Percentiles rank a stretch among this genome's conserved stretches.
phyloP scores from a whole-genome alignment of 805 yeast species.

The Yamadazyma paraphyllophila region DNA sequence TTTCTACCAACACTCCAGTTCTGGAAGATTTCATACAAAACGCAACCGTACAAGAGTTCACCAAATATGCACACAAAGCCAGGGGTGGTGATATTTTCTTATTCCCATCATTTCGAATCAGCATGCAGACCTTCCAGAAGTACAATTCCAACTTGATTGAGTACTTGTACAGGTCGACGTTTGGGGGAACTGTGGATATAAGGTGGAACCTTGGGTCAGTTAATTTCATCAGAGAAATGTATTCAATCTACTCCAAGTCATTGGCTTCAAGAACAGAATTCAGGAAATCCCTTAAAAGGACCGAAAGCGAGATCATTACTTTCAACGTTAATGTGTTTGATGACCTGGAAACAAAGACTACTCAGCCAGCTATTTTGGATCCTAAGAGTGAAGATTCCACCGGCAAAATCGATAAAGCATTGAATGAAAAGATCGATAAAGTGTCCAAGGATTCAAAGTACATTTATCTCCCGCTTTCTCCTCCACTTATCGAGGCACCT shows the following conservation, averaged over 20 bases:
- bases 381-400: not conserved
- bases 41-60: constrained; percentile 54
- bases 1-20: constrained; percentile 56
- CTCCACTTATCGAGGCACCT: constrained; percentile 86
- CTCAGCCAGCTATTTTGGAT: not conserved
- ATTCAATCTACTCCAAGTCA: constrained; percentile 79
- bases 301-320: constrained; percentile 10
- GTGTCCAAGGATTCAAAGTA: constrained; percentile 43
- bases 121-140: constrained; percentile 73
- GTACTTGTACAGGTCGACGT: constrained; percentile 65
- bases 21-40: constrained; percentile 48
- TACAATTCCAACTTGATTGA: constrained; percentile 54
- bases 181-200: constrained; percentile 88
- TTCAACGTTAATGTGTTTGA: constrained; percentile 16
- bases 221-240: constrained; percentile 88
- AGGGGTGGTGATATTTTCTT: constrained; percentile 77
- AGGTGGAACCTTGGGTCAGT: constrained; percentile 94
- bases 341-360: not conserved
- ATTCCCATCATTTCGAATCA: constrained; percentile 71
- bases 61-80: constrained; percentile 53
- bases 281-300: constrained; percentile 31
- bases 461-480: constrained; percentile 60
- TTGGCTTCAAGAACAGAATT: constrained; percentile 55
- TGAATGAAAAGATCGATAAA: constrained; percentile 35
- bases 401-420: constrained; percentile 32